A percentile compares a stretch with the other conserved stretches of the same genome.
Conservation (phyloP, 202 grass and related monocot species). For the Setaria viridis region DNA sequence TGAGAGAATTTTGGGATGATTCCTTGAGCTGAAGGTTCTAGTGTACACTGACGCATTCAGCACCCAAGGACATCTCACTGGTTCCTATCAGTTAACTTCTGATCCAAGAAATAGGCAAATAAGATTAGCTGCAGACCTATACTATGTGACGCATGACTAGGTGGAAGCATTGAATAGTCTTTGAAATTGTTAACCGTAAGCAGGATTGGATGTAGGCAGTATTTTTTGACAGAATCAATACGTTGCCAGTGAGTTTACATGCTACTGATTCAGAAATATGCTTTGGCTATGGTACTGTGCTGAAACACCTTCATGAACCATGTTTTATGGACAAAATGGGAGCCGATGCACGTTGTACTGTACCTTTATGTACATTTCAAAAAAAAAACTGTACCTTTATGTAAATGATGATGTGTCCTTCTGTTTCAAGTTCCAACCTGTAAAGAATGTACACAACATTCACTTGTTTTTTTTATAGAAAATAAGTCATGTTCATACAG, state of each 20-base stretch:
- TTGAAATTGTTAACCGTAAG: background rate
- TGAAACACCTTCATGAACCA: background rate
- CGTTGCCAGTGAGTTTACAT: background rate
- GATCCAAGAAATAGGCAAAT: conserved; percentile 10
- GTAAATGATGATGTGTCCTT: background rate
- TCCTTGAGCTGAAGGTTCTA: conserved; percentile 10
- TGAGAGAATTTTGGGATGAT: background rate
- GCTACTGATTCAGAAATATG: background rate
- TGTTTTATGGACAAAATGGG: background rate
- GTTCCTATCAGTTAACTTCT: conserved; percentile 20
- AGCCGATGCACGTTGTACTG: background rate
- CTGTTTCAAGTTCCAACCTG: background rate
- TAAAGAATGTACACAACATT: background rate
- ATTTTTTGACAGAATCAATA: background rate
- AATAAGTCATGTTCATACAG: background rate
- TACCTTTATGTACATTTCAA: background rate
- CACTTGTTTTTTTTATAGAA: background rate
- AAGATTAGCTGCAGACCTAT: background rate
- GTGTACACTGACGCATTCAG: background rate
- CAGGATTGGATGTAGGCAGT: background rate
- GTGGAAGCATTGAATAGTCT: background rate
- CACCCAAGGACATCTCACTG: background rate
- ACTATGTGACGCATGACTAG: background rate
- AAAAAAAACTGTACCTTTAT: background rate
- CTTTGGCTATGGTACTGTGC: background rate